Base-by-base conservation (phyloP, 176 grass and related monocot genomes). In the Hyparrhenia diplandra region DNA sequence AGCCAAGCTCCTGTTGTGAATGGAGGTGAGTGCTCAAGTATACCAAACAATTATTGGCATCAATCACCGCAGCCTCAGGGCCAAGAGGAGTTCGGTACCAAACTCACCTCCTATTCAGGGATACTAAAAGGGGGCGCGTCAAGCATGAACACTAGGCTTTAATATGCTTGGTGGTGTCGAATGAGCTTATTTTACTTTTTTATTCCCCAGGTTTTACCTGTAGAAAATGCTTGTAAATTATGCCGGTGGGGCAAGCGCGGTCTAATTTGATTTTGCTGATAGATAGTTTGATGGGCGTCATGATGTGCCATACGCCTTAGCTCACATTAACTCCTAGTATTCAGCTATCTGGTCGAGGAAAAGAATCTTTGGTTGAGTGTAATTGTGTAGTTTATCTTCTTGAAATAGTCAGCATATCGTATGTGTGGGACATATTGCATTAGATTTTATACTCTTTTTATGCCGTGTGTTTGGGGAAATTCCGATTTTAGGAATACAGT, bases 91-190 rank as follows among this genome's bases (percentile, higher is more conserved):
- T 75, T 57, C 73, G 72, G 49, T 77, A 23, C 75, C 77, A 16
- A 82, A 73, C 20, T 91, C 92, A 5, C 84, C 96, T 16, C 88
- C 96, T 63, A 88, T 95, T 82, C 96, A 64, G 92, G 96, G 77
- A 98, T 98, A 89, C 81, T 98, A 41, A 98, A 98, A 81, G 90
- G n/a, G n/a, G 90, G 16, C 92, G 90, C 4, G 72, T 91, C 34
- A 98, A 98, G 82, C 88, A 93, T 82, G 96, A 98, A 87, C 86
- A 89, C 46, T 98, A 68, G 63, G 77, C 21, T 6, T 34, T 73
- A 9, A 36, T 21, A 24, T 10, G 29, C 18, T 45, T 74, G 13
- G 41, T 71, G 36, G 77, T 75, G 55, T 45, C 77, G 16, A 63
- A 17, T 41, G 77, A 65, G 68, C 32, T n/a, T 77, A 74, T 61